These are phyloP conservation scores for Zancudomyces culisetae DNA, from an alignment of 371 early-diverging fungal species.

Conservation along the genomic window DNA sequence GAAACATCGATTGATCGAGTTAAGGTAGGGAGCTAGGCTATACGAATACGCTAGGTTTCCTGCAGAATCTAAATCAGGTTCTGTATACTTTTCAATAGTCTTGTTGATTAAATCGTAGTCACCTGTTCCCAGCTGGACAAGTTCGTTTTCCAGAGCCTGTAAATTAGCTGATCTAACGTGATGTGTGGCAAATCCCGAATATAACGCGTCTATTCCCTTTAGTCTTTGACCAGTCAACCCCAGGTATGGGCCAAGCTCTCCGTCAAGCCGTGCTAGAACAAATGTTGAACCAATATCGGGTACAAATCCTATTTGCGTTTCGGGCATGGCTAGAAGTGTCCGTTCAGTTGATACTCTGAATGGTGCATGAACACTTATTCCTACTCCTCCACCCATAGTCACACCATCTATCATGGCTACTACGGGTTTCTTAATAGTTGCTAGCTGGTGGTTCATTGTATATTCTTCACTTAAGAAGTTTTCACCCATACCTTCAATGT, in stretches of 20 bases:
- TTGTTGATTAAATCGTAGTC: constrained; percentile 66
- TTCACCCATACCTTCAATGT: constrained; percentile 30
- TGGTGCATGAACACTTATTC: constrained; percentile 83
- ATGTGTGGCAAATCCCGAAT: constrained; percentile 88
- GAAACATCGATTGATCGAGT: constrained; percentile 77
- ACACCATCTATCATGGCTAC: constrained; percentile 85
- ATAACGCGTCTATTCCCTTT: constrained; percentile 70
- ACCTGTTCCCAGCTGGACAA: constrained; percentile 59
- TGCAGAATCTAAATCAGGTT: constrained; percentile 4
- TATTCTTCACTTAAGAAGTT: constrained; percentile 84
- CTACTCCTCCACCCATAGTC: constrained; percentile 93
- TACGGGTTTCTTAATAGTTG: constrained; percentile 65
- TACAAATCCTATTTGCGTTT: constrained; percentile 78
- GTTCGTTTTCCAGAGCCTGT: constrained; percentile 52
- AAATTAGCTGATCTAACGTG: constrained; percentile 74
- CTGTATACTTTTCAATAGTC: constrained; percentile 80
- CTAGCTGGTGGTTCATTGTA: constrained; percentile 71
- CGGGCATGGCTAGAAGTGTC: constrained; percentile 83
- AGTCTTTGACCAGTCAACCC: constrained; percentile 74
- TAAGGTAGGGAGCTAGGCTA: constrained; percentile 40
- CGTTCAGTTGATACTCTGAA: constrained; percentile 89
- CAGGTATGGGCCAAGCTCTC: constrained; percentile 68
- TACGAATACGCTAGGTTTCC: constrained; percentile 7
- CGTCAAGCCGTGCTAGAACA: constrained; percentile 80
- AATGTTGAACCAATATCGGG: constrained; percentile 90